Percentiles rank a stretch among this genome's conserved stretches.
These are phyloP conservation scores for Penicillium steckii DNA, from an alignment of 495 filamentous ascomycete species.

Conservation along the genomic window DNA sequence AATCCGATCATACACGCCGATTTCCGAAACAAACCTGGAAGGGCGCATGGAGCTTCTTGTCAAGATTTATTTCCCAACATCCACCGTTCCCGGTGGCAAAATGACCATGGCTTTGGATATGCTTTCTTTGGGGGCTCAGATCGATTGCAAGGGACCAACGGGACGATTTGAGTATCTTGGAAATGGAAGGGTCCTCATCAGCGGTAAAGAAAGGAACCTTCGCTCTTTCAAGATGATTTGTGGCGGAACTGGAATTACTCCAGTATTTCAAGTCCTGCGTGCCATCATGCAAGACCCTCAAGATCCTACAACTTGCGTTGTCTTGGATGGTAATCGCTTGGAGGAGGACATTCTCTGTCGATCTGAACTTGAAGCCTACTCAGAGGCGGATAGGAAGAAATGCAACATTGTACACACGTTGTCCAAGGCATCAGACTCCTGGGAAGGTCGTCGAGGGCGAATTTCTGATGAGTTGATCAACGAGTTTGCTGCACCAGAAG, in stretches of 20 bases:
- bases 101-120: constrained; percentile 84
- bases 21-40: constrained; percentile 59
- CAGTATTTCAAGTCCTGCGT: constrained; percentile 84
- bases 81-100: constrained; percentile 62
- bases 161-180: constrained; percentile 85
- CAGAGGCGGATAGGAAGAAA: constrained; percentile 45
- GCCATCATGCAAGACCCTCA: constrained; percentile 64
- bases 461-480: constrained; percentile 63
- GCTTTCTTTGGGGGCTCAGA: constrained; percentile 63
- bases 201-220: constrained; percentile 57
- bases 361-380: constrained; percentile 69
- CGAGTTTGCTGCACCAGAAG: constrained; percentile 52
- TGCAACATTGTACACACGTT: constrained; percentile 74
- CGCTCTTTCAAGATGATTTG: constrained; percentile 85
- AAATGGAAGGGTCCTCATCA: constrained; percentile 61
- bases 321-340: constrained; percentile 77
- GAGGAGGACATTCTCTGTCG: constrained; percentile 84
- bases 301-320: constrained; percentile 62
- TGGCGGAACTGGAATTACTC: constrained; percentile 86
- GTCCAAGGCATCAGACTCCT: constrained; percentile 57
- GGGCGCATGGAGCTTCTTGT: constrained; percentile 75
- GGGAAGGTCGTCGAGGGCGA: constrained; percentile 71
- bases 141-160: constrained; percentile 90
- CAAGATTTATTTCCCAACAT: constrained; percentile 78
- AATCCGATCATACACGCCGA: constrained; percentile 87